Conservation (phyloP, 495 filamentous ascomycete genomes). For the Aspergillus asperescens region DNA sequence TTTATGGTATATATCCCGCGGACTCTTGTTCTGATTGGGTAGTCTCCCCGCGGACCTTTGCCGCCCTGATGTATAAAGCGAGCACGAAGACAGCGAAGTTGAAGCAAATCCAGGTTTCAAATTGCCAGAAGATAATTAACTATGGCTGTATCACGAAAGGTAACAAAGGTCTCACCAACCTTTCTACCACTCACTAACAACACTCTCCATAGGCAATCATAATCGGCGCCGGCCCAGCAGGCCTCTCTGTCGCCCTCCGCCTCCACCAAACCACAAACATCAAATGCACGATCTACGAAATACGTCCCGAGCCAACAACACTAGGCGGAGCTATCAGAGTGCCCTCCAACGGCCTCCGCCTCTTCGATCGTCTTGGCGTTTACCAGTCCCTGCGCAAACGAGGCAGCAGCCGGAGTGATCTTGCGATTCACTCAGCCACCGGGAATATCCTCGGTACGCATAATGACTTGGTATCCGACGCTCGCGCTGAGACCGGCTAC, state of each 20-base stretch:
- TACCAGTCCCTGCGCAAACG: conserved; percentile 25
- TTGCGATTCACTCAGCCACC: conserved; percentile 28
- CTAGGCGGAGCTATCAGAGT: conserved; percentile 47
- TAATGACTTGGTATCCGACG: conserved; percentile 18
- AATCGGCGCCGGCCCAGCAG: conserved; percentile 20
- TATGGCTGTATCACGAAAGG: too few species aligned
- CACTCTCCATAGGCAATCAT: conserved; percentile 22
- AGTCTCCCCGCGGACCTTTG: too few species aligned
- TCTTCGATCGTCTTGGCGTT: conserved; percentile 37
- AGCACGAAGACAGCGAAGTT: too few species aligned
- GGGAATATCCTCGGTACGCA: conserved; percentile 21
- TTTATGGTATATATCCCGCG: too few species aligned
- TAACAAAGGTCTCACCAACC: too few species aligned
- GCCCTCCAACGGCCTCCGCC: conserved; percentile 43
- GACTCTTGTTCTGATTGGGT: too few species aligned
- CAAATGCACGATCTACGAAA: conserved; percentile 27
- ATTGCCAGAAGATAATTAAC: too few species aligned
- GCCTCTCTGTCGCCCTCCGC: conserved; percentile 25
- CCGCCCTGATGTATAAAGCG: too few species aligned
- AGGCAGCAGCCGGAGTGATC: conserved; percentile 21
- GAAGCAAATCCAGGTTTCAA: too few species aligned
- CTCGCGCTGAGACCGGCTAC: conserved; percentile 23
- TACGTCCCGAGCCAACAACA: conserved; percentile 30
- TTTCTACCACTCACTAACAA: too few species aligned
- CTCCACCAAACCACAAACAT: conserved; percentile 28